Evolutionary conservation across 2,329 filamentous ascomycete genomes (phyloP), one percentile per base, ranked within the genome.

Genomic region (Penicillium janthinellum): DNA sequence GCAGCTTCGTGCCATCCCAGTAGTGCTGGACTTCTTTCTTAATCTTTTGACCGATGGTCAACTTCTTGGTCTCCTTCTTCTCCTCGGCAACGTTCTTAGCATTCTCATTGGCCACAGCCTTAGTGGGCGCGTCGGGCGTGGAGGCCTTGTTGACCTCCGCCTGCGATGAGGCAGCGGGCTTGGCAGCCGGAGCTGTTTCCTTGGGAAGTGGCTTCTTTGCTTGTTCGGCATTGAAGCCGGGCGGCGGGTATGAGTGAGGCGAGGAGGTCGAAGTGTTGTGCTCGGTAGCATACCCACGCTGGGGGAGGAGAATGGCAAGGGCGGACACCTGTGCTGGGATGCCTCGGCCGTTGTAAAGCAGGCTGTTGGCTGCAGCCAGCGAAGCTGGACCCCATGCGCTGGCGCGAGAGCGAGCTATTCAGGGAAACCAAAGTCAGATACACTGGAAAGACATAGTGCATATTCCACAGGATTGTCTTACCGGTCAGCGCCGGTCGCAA

Each of bases 1-100:
- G 82, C 71, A 99, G 83, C 79, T 99, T 99, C 31, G 92, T 98
- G 61, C 95, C 95, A 78, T 99, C 95, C 94, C 95, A 98, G 81
- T 99, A 99, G 77, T 99, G 95, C 63, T 89, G 87, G 14, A 83
- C 84, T 78, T 99, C 95, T 77, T 96, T 93, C 84, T 96, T 99
- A 72, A 99, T 88, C 80, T 93, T 96, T 76, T 98, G 91, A 77
- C 87, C 89, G 1, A 98, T 52, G 0, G 93, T 96, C 78, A 96
- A 79, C 74, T 96, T 97, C 81, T 93, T 92, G 69, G 89, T 85
- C 62, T 90, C 88, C 76, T 90, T 89, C 67, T 87, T 83, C 77
- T 77, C 78, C 58, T 90, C 86, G 66, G 86, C 83, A 8, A 84
- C 76, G 55, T 84, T 86, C 65, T 88, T 84, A 56, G 82, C 79